Evolutionary conservation across 306 rosid species (phyloP), one percentile per base, ranked within the genome.

Genomic region (Medicago arabica): DNA sequence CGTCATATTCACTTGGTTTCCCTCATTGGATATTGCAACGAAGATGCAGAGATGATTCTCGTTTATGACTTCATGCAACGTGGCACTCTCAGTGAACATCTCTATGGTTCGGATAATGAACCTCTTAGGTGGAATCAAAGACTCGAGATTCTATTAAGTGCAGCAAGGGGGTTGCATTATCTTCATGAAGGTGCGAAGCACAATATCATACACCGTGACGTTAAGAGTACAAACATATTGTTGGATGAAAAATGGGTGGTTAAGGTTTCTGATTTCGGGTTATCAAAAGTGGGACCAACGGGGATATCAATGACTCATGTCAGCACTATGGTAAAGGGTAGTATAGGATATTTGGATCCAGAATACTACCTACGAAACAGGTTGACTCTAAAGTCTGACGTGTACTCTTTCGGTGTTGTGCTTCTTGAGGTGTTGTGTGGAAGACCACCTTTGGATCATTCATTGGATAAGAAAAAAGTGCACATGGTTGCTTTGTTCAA

Each of bases 361-460:
- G 72, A 80, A 9, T 68, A 60, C 28, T 76, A 63, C 36, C 4
- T 68, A 0, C 78, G 82, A 0, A 80, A 74, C 8, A 62, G 64
- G 2, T 5, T 83, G n/a, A 85, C 89, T 0, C 78, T 74, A 0
- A 88, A 79, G 8, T 77, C 89, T 1, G 89, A 88, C 7, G 88
- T 88, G 10, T 84, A 86, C 74, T 86, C 90, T 0, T 84, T 82
- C 9, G 88, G 92, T 0, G 88, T 86, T 0, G 84, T 86, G 1
- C 54, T 88, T 2, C 84, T 81, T 0, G 92, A 88, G 58, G 82
- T 84, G 0, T 8, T 88, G 3, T 83, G 87, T 15, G 81, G 21
- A 0, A 76, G 85, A 34, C 78, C 88, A 0, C 83, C 87, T 5
- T 4, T 79, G 3, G 0, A 81, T 0, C 78, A 72, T 1, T 21